phyloP scores from a whole-genome alignment of 257 asterid genomes.

The Nicotiana obtusifolia region DNA sequence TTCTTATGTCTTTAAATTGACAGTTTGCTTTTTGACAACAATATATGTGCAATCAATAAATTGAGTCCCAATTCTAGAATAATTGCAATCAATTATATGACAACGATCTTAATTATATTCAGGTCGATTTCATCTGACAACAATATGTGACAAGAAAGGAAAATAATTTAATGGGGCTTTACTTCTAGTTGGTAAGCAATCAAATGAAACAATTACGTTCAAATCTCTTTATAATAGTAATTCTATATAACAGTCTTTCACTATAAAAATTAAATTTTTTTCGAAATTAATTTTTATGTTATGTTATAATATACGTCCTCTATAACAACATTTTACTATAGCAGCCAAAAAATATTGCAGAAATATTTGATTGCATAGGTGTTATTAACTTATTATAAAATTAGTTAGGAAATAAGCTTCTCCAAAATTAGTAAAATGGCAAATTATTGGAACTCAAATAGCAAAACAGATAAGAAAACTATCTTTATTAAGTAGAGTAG shows the following conservation, averaged over 20 bases:
- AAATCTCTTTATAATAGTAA: too few relatives aligned
- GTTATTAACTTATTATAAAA: neutral
- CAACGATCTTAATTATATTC: neutral
- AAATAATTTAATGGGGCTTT: neutral
- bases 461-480: neutral
- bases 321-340: too few relatives aligned
- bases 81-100: neutral
- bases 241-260: too few relatives aligned
- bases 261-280: too few relatives aligned
- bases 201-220: neutral
- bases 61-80: neutral
- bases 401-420: neutral
- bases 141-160: neutral
- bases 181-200: slow-evolving; percentile 2
- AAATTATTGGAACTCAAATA: neutral
- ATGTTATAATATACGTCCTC: too few relatives aligned
- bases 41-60: neutral
- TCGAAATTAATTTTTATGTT: too few relatives aligned
- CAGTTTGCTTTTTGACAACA: neutral
- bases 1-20: too few relatives aligned
- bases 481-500: neutral
- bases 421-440: neutral
- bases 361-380: neutral
- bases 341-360: too few relatives aligned
- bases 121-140: neutral